Percentiles rank a stretch among this genome's conserved stretches.
Conservation (phyloP, 352 stramenopile genomes). For the Aphanomyces euteiches region DNA sequence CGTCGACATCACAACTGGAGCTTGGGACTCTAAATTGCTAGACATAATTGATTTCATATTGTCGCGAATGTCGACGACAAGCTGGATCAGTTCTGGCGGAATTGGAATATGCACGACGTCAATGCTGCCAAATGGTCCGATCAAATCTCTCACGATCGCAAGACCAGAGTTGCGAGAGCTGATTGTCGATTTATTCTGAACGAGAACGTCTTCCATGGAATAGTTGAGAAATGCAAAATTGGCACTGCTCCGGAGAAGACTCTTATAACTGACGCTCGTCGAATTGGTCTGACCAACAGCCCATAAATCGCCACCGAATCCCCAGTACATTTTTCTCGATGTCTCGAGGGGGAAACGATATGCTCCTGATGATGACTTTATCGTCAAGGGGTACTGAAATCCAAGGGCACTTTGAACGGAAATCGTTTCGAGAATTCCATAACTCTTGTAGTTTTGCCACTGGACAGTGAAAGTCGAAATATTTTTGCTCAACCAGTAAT, state of each 20-base stretch:
- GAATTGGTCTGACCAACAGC: background rate
- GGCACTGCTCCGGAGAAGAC: background rate
- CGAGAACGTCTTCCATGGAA: conserved; percentile 2
- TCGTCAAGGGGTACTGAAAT: background rate
- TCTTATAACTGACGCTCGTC: background rate
- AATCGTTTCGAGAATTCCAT: background rate
- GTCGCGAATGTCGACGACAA: background rate
- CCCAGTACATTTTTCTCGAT: conserved; percentile 23
- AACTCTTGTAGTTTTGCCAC: conserved; percentile 5
- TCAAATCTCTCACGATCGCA: background rate
- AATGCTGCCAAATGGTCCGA: conserved; percentile 23
- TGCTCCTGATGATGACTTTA: background rate
- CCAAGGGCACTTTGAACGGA: background rate
- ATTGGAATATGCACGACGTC: conserved; percentile 13
- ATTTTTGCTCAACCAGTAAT: background rate
- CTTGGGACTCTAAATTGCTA: background rate
- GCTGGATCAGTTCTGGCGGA: background rate
- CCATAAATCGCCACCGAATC: conserved; percentile 11
- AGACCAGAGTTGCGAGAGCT: background rate
- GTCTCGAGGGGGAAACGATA: conserved; percentile 8
- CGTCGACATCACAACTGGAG: background rate
- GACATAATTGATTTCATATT: background rate
- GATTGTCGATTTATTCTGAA: background rate
- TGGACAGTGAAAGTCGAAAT: background rate
- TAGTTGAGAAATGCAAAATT: conserved; percentile 19